phyloP scores from a whole-genome alignment of 345 rosid species.

The Euphorbia pulcherrima region DNA sequence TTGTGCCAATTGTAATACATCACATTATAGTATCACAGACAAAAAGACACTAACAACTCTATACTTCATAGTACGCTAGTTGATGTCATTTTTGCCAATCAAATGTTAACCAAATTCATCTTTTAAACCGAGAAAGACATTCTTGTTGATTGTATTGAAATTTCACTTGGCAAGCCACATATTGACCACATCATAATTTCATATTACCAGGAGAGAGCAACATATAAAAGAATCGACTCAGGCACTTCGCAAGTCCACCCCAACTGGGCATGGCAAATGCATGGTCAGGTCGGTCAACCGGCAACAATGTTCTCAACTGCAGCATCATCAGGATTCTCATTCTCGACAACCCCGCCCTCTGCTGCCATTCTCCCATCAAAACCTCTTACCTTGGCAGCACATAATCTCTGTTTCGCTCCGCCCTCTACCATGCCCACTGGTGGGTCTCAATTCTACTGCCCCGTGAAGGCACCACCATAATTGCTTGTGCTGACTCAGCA shows the following conservation, averaged over 20 bases:
- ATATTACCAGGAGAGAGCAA: constrained; percentile 51
- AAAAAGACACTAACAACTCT: neutral
- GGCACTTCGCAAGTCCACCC: constrained; percentile 46
- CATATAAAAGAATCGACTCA: constrained; percentile 36
- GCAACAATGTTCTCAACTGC: constrained; percentile 65
- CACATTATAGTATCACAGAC: neutral
- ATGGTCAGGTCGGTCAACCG: constrained; percentile 48
- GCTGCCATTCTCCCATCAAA: constrained; percentile 51
- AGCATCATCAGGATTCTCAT: constrained; percentile 99
- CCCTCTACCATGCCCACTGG: constrained; percentile 24
- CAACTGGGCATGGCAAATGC: constrained; percentile 70
- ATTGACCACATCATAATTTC: neutral
- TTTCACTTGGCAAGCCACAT: neutral
- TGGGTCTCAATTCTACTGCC: constrained; percentile 29
- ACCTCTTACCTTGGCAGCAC: constrained; percentile 36
- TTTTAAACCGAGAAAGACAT: neutral
- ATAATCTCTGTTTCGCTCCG: constrained; percentile 39
- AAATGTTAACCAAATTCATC: neutral
- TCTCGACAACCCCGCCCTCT: constrained; percentile 49
- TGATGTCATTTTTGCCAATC: neutral
- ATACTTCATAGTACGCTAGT: neutral
- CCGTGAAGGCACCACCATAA: constrained; percentile 48
- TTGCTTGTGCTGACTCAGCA: neutral
- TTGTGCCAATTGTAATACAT: too few relatives aligned
- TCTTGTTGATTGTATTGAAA: neutral